phyloP scores from a whole-genome alignment of 164 flowering plant genomes.

The Umbilicus rupestris region DNA sequence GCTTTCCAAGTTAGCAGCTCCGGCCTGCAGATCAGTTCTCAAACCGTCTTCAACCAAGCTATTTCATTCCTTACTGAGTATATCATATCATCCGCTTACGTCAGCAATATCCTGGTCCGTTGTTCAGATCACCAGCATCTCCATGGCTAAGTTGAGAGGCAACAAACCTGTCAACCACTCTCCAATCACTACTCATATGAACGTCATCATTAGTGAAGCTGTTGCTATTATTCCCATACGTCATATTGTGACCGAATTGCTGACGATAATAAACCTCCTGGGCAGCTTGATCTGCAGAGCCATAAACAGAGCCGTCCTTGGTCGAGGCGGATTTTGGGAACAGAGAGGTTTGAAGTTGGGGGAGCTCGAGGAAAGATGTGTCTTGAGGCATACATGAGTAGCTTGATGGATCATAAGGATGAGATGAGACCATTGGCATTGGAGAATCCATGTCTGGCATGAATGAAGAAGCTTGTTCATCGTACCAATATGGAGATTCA shows the following conservation, averaged over 20 bases:
- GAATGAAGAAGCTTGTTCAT: constrained; percentile 6
- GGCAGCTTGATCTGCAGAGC: neutral
- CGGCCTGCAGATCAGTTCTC: no score
- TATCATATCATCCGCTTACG: constrained; percentile 14
- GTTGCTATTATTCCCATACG: neutral
- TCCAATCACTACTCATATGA: constrained; percentile 72
- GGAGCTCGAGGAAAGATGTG: neutral
- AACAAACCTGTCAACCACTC: constrained; percentile 80
- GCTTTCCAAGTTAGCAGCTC: no score
- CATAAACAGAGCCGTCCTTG: no score
- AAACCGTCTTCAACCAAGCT: no score
- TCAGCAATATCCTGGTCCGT: constrained; percentile 21
- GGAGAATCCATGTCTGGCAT: neutral
- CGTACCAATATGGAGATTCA: constrained; percentile 5
- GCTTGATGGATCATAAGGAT: neutral
- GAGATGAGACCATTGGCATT: neutral
- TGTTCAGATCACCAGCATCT: constrained; percentile 21
- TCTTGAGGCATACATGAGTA: neutral
- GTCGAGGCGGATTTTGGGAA: no score
- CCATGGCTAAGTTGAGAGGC: constrained; percentile 86
- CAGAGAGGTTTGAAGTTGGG: neutral
- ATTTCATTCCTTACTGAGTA: no score
- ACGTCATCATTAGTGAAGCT: constrained; percentile 23
- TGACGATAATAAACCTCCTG: neutral
- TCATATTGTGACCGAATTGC: neutral